Conservation (phyloP, 1,284 basidiomycete species). For the Cutaneotrichosporon spelunceum region DNA sequence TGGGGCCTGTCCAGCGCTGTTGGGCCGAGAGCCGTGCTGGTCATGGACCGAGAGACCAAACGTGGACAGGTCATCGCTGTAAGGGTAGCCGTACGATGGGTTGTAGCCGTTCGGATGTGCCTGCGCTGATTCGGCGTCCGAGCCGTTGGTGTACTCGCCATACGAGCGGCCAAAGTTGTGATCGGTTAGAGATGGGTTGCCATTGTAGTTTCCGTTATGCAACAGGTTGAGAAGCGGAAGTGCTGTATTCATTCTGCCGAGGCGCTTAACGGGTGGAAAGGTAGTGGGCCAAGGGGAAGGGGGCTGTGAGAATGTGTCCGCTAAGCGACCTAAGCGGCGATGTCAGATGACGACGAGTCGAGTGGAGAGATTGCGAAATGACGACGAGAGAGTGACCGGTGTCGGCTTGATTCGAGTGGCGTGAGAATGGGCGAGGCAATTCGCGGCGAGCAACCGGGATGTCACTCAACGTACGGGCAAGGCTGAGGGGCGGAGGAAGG, state of each 20-base stretch:
- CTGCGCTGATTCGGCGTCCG: constrained; percentile 20
- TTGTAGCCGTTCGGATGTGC: constrained; percentile 10
- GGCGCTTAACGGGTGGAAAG: neutral
- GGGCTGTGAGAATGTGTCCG: neutral
- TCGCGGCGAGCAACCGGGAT: neutral
- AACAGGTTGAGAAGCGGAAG: constrained; percentile 24
- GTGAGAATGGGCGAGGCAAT: neutral
- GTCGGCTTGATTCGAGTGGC: neutral
- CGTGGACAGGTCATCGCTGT: constrained; percentile 13
- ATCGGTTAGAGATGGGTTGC: constrained; percentile 15
- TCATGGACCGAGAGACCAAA: constrained; percentile 13
- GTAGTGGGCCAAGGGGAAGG: neutral
- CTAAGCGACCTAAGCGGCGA: neutral
- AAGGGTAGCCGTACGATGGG: constrained; percentile 9
- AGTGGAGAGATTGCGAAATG: neutral
- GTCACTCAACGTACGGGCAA: neutral
- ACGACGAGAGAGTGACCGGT: neutral
- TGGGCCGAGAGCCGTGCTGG: constrained; percentile 8
- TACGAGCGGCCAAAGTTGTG: constrained; percentile 14
- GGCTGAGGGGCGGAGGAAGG: neutral
- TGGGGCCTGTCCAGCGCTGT: constrained; percentile 5
- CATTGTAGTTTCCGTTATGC: constrained; percentile 21
- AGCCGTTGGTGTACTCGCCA: constrained; percentile 21
- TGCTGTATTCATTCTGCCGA: constrained; percentile 21
- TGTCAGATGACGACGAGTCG: neutral